Evolutionary conservation across 2,329 filamentous ascomycete genomes (phyloP), one percentile per base, ranked within the genome.

Genomic region (Aspergillus awamori): DNA sequence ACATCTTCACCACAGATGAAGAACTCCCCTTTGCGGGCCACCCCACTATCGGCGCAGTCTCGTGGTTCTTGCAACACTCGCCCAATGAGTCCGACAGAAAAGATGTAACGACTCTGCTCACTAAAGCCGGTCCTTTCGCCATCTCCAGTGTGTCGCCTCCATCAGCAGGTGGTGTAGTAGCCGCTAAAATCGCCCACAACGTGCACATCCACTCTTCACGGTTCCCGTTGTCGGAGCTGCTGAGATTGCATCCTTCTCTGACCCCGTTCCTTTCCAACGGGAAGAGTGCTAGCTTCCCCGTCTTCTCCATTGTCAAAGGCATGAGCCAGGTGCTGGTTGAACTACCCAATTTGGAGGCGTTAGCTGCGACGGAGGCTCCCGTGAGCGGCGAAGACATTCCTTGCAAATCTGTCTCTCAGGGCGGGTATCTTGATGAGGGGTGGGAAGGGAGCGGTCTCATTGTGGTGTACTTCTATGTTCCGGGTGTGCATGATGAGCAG

Each of bases 251-350:
- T 53, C 65, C 71, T 10, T 70, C 67, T 1, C 30, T 75, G 59
- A 59, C 59, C 4, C 64, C 67, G 1, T 74, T 69, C 47, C 30
- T 61, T 17, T 5, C 13, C 0, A 51, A 67, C 36, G 30, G 54
- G 10, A 24, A 56, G 6, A 51, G 62, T 38, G 43, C 28, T 1
- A 63, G 60, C 0, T 75, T 73, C 59, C 73, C 74, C 1, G 22
- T 78, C 7, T 72, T 78, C 57, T 77, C 74, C 0, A 76, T 79
- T 57, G 76, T 79, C 24, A 76, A 77, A 43, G 77, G 77, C 4
- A 76, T 79, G 75, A 74, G 68, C 11, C 93, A 92, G 73, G 76
- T 86, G n/a, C 82, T 91, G 33, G 79, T 90, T 13, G 78, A 85
- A 65, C 79, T 95, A 22, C 80, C 84, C 0, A 82, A 81, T 57